Evolutionary conservation across 2,329 filamentous ascomycete genomes (phyloP).

Genomic region (Pyrenophora tritici-repentis): DNA sequence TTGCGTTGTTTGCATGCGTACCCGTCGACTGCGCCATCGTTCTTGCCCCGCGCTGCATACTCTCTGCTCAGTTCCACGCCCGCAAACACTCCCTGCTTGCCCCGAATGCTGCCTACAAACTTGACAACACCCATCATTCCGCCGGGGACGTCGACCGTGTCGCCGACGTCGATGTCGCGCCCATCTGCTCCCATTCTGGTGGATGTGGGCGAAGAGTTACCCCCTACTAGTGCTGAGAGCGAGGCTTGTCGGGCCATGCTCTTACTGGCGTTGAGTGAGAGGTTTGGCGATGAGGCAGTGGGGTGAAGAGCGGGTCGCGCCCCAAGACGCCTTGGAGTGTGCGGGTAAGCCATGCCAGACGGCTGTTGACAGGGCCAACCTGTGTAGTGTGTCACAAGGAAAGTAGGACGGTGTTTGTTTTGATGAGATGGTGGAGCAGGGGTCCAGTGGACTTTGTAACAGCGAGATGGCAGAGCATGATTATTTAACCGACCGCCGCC

Average conservation of each 20-base stretch:
- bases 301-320: slow-evolving; percentile 49
- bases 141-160: slow-evolving; percentile 87
- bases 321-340: slow-evolving; percentile 49
- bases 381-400: slow-evolving; percentile 14
- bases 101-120: slow-evolving; percentile 83
- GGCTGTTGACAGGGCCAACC: slow-evolving; percentile 15
- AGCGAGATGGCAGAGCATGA: slow-evolving; percentile 6
- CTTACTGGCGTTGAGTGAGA: slow-evolving; percentile 48
- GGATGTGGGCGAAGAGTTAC: slow-evolving; percentile 46
- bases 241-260: slow-evolving; percentile 71
- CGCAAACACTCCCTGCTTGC: slow-evolving; percentile 89
- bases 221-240: slow-evolving; percentile 68
- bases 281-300: slow-evolving; percentile 51
- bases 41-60: slow-evolving; percentile 85
- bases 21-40: slow-evolving; percentile 95
- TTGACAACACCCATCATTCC: slow-evolving; percentile 89
- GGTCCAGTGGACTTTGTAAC: slow-evolving; percentile 7
- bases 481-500: slow-evolving; percentile 13
- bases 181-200: slow-evolving; percentile 53
- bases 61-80: slow-evolving; percentile 86
- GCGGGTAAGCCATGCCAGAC: slow-evolving; percentile 45
- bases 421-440: slow-evolving; percentile 13
- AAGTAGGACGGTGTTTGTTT: slow-evolving; percentile 22
- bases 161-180: slow-evolving; percentile 71
- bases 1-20: slow-evolving; percentile 51